Conservation (phyloP, 2,329 filamentous ascomycete species). For the Sarocladiaceae sp. region DNA sequence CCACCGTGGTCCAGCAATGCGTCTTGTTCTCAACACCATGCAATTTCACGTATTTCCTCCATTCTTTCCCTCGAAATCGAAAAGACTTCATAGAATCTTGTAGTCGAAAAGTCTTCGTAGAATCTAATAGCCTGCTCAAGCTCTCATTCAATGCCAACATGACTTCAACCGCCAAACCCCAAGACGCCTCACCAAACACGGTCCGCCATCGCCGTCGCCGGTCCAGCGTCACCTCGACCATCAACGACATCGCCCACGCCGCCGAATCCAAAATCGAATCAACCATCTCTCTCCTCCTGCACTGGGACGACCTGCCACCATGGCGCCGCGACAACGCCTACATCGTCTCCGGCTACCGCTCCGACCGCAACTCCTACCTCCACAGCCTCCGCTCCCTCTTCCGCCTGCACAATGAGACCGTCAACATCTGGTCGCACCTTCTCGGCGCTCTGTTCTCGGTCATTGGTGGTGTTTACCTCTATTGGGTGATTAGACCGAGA, state of each 20-base stretch:
- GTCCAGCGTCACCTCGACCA: constrained; percentile 22
- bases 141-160: not conserved
- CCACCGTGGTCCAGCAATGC: not conserved
- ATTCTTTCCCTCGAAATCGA: not conserved
- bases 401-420: constrained; percentile 54
- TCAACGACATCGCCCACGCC: constrained; percentile 21
- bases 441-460: constrained; percentile 59
- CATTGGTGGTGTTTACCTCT: constrained; percentile 44
- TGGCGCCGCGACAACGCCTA: constrained; percentile 57
- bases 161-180: not conserved
- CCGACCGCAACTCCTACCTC: constrained; percentile 35
- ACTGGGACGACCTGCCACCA: constrained; percentile 51
- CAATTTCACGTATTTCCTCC: not conserved
- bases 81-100: not conserved
- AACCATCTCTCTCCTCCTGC: constrained; percentile 35
- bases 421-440: constrained; percentile 59
- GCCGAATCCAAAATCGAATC: constrained; percentile 34
- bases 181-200: not conserved
- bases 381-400: constrained; percentile 40
- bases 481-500: constrained; percentile 53
- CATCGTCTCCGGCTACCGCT: constrained; percentile 49
- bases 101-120: not conserved
- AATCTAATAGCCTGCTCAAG: too few species aligned
- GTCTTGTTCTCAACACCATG: not conserved
- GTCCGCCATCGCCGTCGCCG: constrained; percentile 15